phyloP scores from a whole-genome alignment of 177 flowering plant species.

The Vitis hybrid region DNA sequence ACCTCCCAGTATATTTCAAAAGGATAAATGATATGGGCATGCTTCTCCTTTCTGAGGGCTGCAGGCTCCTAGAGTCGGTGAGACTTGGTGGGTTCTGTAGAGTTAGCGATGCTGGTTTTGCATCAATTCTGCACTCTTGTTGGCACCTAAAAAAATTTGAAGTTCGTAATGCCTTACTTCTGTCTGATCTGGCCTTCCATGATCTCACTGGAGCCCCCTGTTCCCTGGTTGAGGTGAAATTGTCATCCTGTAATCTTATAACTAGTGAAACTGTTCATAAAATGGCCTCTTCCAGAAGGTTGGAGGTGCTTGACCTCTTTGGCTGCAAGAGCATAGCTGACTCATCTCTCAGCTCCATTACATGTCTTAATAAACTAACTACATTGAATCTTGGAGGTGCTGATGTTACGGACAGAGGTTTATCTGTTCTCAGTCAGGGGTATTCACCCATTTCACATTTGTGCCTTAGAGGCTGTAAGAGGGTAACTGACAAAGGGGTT shows the following conservation, averaged over 20 bases:
- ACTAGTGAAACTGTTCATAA: conserved; percentile 44
- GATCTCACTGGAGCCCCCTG: conserved; percentile 21
- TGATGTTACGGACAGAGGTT: conserved; percentile 46
- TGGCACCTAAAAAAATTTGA: conserved; percentile 38
- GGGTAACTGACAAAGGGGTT: conserved; percentile 48
- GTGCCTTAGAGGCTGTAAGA: conserved; percentile 42
- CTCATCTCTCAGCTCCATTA: conserved; percentile 28
- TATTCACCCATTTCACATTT: conserved; percentile 29
- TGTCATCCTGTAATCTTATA: conserved; percentile 35
- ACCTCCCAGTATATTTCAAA: conserved; percentile 30
- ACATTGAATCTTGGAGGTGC: conserved; percentile 37
- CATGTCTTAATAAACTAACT: conserved; percentile 27
- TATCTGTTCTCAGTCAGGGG: conserved; percentile 32
- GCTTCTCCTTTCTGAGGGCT: conserved; percentile 42
- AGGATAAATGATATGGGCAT: conserved; percentile 47
- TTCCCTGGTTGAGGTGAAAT: conserved; percentile 38
- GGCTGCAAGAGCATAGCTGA: conserved; percentile 49
- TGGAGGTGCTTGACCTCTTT: conserved; percentile 41
- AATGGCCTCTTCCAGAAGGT: conserved; percentile 23
- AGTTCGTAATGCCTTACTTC: conserved; percentile 25
- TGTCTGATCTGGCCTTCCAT: conserved; percentile 50
- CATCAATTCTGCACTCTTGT: conserved; percentile 43
- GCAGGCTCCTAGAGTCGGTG: conserved; percentile 37
- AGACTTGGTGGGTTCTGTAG: conserved; percentile 45
- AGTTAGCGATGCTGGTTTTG: conserved; percentile 57